Percentiles rank a stretch among this genome's conserved stretches.
These are phyloP conservation scores for Metschnikowia lochheadii DNA, from an alignment of 805 yeast genomes.

Conservation along the genomic window DNA sequence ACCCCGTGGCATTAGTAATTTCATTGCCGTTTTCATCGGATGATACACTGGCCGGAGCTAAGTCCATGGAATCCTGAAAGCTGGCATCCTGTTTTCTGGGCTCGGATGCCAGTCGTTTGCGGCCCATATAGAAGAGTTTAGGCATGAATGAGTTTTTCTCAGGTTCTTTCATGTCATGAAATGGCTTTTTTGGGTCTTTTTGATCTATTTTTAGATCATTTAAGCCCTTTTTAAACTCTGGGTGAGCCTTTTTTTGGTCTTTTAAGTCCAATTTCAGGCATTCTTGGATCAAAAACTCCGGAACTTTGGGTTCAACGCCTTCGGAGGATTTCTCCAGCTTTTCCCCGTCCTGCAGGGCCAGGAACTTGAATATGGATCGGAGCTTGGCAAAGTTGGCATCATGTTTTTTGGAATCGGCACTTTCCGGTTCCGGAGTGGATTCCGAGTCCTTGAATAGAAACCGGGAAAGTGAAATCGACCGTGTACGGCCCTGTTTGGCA, in stretches of 20 bases:
- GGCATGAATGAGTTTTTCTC: not conserved
- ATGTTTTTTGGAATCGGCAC: not conserved
- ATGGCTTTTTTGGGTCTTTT: not conserved
- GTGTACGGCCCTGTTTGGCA: constrained; percentile 4
- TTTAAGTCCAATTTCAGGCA: not conserved
- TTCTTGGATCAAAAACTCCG: too few relatives aligned
- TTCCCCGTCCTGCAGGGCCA: constrained; percentile 13
- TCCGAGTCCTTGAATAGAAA: constrained; percentile 25
- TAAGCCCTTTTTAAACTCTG: not conserved
- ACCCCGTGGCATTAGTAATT: too few relatives aligned
- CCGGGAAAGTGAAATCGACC: constrained; percentile 27
- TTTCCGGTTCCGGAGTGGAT: constrained; percentile 1
- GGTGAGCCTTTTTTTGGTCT: not conserved
- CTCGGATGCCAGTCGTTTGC: constrained; percentile 12
- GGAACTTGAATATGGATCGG: constrained; percentile 11
- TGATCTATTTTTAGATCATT: not conserved
- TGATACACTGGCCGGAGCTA: not conserved
- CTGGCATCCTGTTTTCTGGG: not conserved
- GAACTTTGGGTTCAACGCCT: not conserved
- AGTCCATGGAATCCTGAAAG: not conserved
- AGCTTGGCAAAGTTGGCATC: constrained; percentile 7
- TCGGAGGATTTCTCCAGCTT: not conserved
- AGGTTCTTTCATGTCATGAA: not conserved
- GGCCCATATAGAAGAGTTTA: constrained; percentile 7
- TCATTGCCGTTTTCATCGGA: not conserved